Evolutionary conservation across 2,329 filamentous ascomycete genomes (phyloP).

Genomic region (Curvularia verruculosa): DNA sequence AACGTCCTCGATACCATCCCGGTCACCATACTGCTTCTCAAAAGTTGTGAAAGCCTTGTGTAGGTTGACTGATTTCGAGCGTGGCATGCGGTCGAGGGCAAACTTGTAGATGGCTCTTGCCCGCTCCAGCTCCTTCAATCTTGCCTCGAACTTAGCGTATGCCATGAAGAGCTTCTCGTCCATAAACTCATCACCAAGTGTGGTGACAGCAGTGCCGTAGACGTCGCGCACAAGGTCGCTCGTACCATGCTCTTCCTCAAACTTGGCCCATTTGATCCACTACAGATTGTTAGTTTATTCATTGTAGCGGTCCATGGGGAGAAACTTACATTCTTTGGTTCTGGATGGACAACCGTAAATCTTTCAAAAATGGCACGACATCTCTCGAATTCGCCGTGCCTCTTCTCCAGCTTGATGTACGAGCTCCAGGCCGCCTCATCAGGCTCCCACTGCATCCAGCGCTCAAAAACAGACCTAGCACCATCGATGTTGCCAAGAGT

Average conservation of each 20-base stretch:
- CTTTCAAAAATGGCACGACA: slow-evolving; percentile 88
- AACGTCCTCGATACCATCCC: slow-evolving; percentile 92
- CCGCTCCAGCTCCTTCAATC: slow-evolving; percentile 93
- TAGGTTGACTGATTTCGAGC: slow-evolving; percentile 80
- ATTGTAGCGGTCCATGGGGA: background rate
- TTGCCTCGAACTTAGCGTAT: slow-evolving; percentile 93
- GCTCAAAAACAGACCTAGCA: slow-evolving; percentile 90
- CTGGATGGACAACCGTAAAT: slow-evolving; percentile 91
- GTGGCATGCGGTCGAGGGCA: slow-evolving; percentile 86
- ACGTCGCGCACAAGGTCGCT: slow-evolving; percentile 91
- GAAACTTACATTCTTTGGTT: slow-evolving; percentile 72
- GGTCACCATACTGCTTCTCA: slow-evolving; percentile 96
- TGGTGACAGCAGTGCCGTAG: slow-evolving; percentile 85
- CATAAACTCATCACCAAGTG: slow-evolving; percentile 90
- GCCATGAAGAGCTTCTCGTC: slow-evolving; percentile 95
- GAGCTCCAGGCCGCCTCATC: slow-evolving; percentile 94
- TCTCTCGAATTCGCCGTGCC: slow-evolving; percentile 88
- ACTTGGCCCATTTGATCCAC: slow-evolving; percentile 93
- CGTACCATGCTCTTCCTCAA: slow-evolving; percentile 94
- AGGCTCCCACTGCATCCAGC: slow-evolving; percentile 98
- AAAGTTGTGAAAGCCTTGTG: slow-evolving; percentile 97
- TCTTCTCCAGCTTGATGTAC: slow-evolving; percentile 96
- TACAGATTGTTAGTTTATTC: background rate
- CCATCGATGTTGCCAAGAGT: slow-evolving; percentile 93
- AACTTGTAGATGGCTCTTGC: slow-evolving; percentile 96